These are phyloP conservation scores for Mayamaea pseudoterrestris DNA, from an alignment of 108 stramenopile genomes.

Conservation along the genomic window DNA sequence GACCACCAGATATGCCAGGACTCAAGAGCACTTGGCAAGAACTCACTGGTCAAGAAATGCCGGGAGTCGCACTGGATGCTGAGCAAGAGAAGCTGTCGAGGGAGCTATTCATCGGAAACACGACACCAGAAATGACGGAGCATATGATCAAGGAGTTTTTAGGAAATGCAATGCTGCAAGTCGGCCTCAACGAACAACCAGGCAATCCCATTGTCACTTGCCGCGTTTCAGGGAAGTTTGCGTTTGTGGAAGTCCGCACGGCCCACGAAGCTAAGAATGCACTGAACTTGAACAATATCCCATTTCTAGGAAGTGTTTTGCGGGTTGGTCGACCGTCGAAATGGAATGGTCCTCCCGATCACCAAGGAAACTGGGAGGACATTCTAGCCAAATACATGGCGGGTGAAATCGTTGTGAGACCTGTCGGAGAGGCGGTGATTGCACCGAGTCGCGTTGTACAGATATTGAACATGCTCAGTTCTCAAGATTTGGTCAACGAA, in stretches of 20 bases:
- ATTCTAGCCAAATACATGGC: constrained; percentile 86
- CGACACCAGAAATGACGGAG: constrained; percentile 89
- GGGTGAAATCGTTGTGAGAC: constrained; percentile 49
- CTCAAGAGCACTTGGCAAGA: constrained; percentile 74
- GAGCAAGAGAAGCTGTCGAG: constrained; percentile 73
- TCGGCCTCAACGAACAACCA: constrained; percentile 59
- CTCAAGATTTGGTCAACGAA: constrained; percentile 67
- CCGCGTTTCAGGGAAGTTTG: constrained; percentile 85
- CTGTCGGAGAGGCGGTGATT: constrained; percentile 16
- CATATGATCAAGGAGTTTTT: constrained; percentile 69
- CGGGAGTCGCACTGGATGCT: constrained; percentile 36
- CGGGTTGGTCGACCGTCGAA: constrained; percentile 85
- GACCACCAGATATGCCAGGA: constrained; percentile 42
- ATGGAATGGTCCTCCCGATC: constrained; percentile 76
- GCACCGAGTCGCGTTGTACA: constrained; percentile 64
- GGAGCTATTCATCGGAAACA: constrained; percentile 91
- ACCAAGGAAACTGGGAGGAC: constrained; percentile 91
- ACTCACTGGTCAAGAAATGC: constrained; percentile 69
- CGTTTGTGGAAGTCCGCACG: constrained; percentile 82
- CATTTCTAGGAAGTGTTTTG: constrained; percentile 78
- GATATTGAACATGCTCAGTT: constrained; percentile 84
- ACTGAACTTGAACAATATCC: constrained; percentile 89
- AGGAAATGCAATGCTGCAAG: constrained; percentile 78
- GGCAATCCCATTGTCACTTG: constrained; percentile 82
- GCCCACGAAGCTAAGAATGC: constrained; percentile 81